Conservation (phyloP, 2,329 filamentous ascomycete species). For the Tricladium varicosporioides region DNA sequence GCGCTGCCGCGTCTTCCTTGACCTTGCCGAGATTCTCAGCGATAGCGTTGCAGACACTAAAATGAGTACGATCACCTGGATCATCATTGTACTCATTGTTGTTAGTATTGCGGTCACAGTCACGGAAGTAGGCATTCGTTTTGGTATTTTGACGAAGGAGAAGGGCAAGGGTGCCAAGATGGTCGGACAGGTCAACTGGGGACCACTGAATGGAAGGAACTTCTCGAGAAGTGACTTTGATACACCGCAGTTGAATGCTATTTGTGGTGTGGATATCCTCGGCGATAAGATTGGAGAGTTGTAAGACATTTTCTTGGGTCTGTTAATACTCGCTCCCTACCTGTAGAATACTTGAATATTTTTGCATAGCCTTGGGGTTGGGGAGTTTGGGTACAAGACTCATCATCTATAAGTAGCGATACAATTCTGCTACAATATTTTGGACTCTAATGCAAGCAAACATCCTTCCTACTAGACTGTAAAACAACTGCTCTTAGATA, state of each 20-base stretch:
- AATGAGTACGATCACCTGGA: conserved; percentile 97
- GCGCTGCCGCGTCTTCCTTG: conserved; percentile 91
- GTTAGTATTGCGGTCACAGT: conserved; percentile 89
- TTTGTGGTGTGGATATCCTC: conserved; percentile 30
- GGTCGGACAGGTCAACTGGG: background rate
- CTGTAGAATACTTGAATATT: conserved; percentile 9
- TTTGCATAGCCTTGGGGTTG: conserved; percentile 22
- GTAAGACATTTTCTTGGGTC: background rate
- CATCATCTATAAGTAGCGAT: background rate
- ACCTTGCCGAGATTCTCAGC: conserved; percentile 90
- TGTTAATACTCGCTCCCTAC: background rate
- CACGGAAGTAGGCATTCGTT: conserved; percentile 83
- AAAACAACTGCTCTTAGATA: no score
- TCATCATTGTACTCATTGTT: conserved; percentile 91
- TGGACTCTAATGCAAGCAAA: no score
- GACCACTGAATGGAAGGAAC: conserved; percentile 16
- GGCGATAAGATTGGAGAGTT: conserved; percentile 25
- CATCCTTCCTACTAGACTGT: no score
- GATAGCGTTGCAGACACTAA: conserved; percentile 92
- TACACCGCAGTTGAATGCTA: conserved; percentile 27
- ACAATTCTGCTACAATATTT: no score
- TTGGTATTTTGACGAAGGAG: conserved; percentile 62
- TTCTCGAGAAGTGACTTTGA: conserved; percentile 30
- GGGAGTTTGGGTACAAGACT: background rate
- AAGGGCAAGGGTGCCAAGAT: conserved; percentile 13